Base-by-base conservation (phyloP, 345 rosid genomes). In the Euclidium syriacum region DNA sequence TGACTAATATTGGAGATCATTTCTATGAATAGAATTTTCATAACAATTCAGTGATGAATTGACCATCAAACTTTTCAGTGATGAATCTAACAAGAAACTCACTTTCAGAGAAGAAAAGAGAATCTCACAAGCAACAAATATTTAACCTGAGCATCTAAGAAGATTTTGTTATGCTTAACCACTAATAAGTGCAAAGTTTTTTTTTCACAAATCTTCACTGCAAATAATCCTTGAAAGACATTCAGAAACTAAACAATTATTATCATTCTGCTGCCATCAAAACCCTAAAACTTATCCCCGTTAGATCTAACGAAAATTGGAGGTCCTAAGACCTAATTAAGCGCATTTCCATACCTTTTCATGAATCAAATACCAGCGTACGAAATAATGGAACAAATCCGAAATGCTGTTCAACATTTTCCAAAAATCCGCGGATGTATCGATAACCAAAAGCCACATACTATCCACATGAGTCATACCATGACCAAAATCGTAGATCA, bases 251-350 rank as follows among this genome's bases (percentile, higher is more conserved):
- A 35, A 48, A 23, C 3, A 11, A 6, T 12, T 18, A 4, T 50
- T 19, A 30, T 19, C 55, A 43, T 14, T 52, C 2, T 16, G 1
- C 1, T 15, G 11, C 40, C 27, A 61, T 44, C 48, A 19, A 52
- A 61, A 70, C 62, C 67, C 68, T 52, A 59, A 43, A 34, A 38
- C 2, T 20, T 17, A 62, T 55, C 33, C 49, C 24, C 46, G 58
- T 32, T 36, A 70, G 74, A 55, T 70, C 70, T 25, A 62, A 55
- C 40, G 12, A 54, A 69, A 54, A 62, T 47, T n/a, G 47, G 10
- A 36, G 23, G 26, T 27, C 30, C 9, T 36, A 5, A 70, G 16
- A 53, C 62, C 63, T 53, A 53, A 59, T 26, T 4, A 29, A 38
- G 0, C 51, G 53, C 63, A 62, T 62, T 70, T 35, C 3, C 16